Evolutionary conservation across 148 eudicot genomes (phyloP), one percentile per base, ranked within the genome.

Genomic region (Oxyria digyna): DNA sequence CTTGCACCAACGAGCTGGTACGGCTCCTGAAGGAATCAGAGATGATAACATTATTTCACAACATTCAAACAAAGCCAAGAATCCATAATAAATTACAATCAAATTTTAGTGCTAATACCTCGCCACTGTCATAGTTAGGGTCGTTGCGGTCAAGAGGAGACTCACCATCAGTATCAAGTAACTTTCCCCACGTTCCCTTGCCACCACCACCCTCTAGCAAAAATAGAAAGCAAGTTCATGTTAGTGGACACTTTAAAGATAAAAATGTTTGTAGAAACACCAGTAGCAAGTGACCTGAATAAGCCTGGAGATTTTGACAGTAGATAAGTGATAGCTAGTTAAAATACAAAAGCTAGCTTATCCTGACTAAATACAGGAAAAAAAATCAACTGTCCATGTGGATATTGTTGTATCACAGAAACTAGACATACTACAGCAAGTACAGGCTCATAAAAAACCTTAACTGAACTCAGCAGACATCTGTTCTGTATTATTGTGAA

Each of bases 111-210:
- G 46, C 15, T 66, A 68, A 70, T 78, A 90, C 98, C 98, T 93
- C 98, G 43, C 83, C 95, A 69, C 98, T 90, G 67, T 93, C 96
- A 52, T 93, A 93, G 83, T 90, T 93, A 0, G 98, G 98, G 83
- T 93, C 98, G 67, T 93, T 93, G 41, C 83, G 84, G 68, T 93
- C 98, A 67, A 93, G 78, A 67, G 73, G 87, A 43, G 83, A 67
- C 46, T 87, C 92, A 74, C 81, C 81, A 69, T 84, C 95, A 66
- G 94, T 90, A 74, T 93, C 98, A 31, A 93, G 95, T 63, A 87
- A 80, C 78, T 81, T 89, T 68, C 98, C 98, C 98, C 98, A 93
- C 27, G 96, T 93, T 64, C 97, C 98, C 83, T 93, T 93, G 31
- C 98, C 98, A 74, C 98, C 96, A 69, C 76, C 98, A 69, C 98